Conservation (phyloP, 805 yeast genomes). For the Yarrowia sp. region DNA sequence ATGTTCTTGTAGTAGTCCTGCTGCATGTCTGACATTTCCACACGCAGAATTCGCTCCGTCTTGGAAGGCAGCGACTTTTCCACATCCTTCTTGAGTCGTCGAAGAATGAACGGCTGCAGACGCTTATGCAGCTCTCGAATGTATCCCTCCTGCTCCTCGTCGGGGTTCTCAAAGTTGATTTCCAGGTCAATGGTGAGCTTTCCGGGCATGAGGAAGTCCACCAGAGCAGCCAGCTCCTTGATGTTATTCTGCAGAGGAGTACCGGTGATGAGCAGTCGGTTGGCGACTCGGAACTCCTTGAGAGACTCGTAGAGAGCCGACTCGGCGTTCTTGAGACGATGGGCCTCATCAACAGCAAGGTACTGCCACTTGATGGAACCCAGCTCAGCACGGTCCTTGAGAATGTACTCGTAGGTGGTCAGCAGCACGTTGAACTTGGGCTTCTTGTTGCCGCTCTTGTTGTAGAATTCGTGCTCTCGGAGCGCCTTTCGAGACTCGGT, state of each 20-base stretch:
- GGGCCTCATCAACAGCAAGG: conserved; percentile 98
- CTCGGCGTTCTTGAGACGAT: conserved; percentile 90
- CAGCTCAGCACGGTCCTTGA: conserved; percentile 79
- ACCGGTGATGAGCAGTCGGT: conserved; percentile 90
- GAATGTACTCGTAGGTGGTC: conserved; percentile 94
- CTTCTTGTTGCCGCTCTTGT: conserved; percentile 55
- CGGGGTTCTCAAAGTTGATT: conserved; percentile 89
- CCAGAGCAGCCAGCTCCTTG: conserved; percentile 91
- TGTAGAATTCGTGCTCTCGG: conserved; percentile 81
- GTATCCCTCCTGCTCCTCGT: conserved; percentile 81
- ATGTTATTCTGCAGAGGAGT: conserved; percentile 96
- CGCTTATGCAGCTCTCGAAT: conserved; percentile 81
- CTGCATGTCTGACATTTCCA: conserved; percentile 91
- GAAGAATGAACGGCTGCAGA: conserved; percentile 85
- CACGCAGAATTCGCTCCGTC: conserved; percentile 91
- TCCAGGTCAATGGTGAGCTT: conserved; percentile 86
- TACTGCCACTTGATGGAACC: conserved; percentile 92
- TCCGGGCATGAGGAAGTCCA: conserved; percentile 96
- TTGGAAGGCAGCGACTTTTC: conserved; percentile 95
- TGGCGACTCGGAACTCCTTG: conserved; percentile 74
- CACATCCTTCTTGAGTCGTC: conserved; percentile 94
- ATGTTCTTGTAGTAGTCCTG: conserved; percentile 94
- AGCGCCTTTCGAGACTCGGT: conserved; percentile 78
- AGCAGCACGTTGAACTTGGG: conserved; percentile 87
- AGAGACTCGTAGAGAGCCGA: conserved; percentile 88